Conservation (phyloP, 441 rosid genomes). For the Gossypium davidsonii region DNA sequence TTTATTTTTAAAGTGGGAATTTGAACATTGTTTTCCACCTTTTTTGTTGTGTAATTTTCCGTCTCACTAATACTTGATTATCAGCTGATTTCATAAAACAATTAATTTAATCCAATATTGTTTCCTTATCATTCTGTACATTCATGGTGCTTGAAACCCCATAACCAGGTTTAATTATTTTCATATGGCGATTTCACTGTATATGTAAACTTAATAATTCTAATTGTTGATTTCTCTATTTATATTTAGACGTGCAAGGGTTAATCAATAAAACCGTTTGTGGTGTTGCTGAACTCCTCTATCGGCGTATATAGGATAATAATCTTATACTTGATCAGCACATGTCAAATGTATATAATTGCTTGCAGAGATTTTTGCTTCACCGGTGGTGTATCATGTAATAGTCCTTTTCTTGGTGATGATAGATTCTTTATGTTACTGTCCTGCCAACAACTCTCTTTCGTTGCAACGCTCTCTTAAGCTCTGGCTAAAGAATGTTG, state of each 20-base stretch:
- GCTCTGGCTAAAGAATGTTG: not conserved
- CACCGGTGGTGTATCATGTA: not conserved
- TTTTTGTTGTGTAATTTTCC: not conserved
- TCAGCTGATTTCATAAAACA: not conserved
- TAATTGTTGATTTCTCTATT: not conserved
- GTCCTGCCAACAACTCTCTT: not conserved
- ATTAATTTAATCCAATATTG: not conserved
- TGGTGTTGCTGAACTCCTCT: not conserved
- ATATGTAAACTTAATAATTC: conserved; percentile 2
- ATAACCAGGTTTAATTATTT: not conserved
- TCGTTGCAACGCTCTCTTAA: not conserved
- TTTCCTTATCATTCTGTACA: not conserved
- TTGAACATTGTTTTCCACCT: not conserved
- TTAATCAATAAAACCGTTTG: not conserved
- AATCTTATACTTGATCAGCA: not conserved
- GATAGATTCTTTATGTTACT: not conserved
- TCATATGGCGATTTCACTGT: not conserved
- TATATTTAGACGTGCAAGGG: not conserved
- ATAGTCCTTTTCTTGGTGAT: not conserved
- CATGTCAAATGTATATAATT: not conserved
- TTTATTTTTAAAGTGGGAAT: not conserved
- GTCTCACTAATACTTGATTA: not conserved
- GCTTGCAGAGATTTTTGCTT: not conserved
- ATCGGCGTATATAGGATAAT: not conserved
- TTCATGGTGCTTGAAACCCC: not conserved